Base-by-base conservation (phyloP, 192 early-diverging fungal species). In the Podila horticola region DNA sequence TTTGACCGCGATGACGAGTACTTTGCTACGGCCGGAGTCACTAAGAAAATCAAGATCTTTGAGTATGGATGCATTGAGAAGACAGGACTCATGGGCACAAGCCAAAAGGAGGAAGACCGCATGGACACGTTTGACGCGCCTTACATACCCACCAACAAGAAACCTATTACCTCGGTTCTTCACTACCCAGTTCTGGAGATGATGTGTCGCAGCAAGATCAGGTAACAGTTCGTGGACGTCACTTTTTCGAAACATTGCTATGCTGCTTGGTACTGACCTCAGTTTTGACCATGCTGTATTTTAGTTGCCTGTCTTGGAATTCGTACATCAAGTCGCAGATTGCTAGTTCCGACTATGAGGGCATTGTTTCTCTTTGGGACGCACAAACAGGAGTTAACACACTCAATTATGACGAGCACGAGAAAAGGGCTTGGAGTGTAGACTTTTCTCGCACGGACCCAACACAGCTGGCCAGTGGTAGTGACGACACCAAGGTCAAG, bases 1-100 rank as follows among this genome's bases (percentile, higher is more conserved):
- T 98, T 99, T 87, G 95, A 97, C 83, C 86, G 91, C 50, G 97
- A 99, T 72, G 93, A 96, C 65, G 94, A 96, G 82, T 93, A 92
- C 52, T 97, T 99, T 89, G 97, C 97, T 1, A 94, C 93, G 1
- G 97, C 94, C 41, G 97, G 97, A 20, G 95, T 97, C 3, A 94
- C 93, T 8, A 91, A 91, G 66, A 95, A 95, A 67, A 96, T 98
- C 87, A 97, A 97, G 79, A 92, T 98, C 24, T 98, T 92, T 82
- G 96, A 97, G 38, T 97, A 92, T 75, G 87, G 83, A 7, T 85
- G 79, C 22, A 82, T 91, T 28, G 84, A 84, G 70, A 79, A 85
- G 31, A 60, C 76, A 20, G 66, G 74, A 20, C 48, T 68, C 38
- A 75, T 60, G 57, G 70, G 64, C 41, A 67, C 75, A 15, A 74